phyloP scores from a whole-genome alignment of 768 basidiomycete genomes.

The Pleurotus eryngii region DNA sequence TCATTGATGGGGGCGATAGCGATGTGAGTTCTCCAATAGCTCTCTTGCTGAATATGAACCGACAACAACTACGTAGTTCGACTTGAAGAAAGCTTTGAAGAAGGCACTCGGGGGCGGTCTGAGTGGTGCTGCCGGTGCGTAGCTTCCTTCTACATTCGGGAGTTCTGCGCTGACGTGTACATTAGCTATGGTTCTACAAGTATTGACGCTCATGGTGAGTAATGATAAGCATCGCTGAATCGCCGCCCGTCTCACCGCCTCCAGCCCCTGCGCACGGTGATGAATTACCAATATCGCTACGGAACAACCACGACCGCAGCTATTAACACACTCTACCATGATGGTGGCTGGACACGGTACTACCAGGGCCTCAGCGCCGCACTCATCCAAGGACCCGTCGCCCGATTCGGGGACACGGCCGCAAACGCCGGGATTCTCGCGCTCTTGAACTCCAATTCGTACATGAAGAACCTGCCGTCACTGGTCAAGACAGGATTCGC shows the following conservation, averaged over 20 bases:
- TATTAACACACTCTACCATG: constrained; percentile 61
- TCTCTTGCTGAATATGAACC: background rate
- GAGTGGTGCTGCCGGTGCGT: constrained; percentile 78
- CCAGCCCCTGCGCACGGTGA: constrained; percentile 88
- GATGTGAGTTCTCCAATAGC: constrained; percentile 36
- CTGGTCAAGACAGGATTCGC: constrained; percentile 78
- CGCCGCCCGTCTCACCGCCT: background rate
- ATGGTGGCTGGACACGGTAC: constrained; percentile 81
- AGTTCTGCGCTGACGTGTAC: background rate
- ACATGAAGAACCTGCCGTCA: constrained; percentile 59
- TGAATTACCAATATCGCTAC: constrained; percentile 95
- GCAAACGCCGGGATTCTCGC: constrained; percentile 92
- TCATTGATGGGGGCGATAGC: constrained; percentile 65
- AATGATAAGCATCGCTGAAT: background rate
- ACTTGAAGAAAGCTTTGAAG: constrained; percentile 71
- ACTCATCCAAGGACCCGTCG: constrained; percentile 78
- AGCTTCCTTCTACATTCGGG: background rate
- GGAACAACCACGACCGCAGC: constrained; percentile 74
- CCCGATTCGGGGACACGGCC: constrained; percentile 93
- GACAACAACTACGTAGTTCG: constrained; percentile 56
- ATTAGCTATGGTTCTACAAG: constrained; percentile 90
- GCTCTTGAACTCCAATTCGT: constrained; percentile 72
- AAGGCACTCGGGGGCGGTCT: constrained; percentile 87
- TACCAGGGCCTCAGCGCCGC: constrained; percentile 88
- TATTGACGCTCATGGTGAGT: constrained; percentile 76